phyloP scores from a whole-genome alignment of 176 grass and related monocot genomes.

The Lolium multiflorum region DNA sequence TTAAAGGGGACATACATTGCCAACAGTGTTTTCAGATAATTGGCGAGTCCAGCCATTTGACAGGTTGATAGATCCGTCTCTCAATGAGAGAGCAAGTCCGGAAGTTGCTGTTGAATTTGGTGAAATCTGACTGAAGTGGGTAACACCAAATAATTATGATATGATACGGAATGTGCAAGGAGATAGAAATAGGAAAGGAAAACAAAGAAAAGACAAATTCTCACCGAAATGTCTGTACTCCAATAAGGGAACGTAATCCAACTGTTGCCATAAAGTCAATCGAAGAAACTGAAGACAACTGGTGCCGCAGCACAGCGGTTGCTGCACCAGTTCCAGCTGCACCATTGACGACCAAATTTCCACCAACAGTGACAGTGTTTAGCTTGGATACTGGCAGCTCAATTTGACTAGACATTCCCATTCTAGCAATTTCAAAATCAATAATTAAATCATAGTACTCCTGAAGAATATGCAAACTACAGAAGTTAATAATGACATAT shows the following conservation, averaged over 20 bases:
- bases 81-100: slow-evolving; percentile 79
- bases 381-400: slow-evolving; percentile 86
- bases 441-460: slow-evolving; percentile 38
- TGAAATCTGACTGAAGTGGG: slow-evolving; percentile 83
- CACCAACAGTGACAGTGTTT: slow-evolving; percentile 67
- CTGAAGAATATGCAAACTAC: slow-evolving; percentile 37
- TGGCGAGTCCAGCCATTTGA: slow-evolving; percentile 95
- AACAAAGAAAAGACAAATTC: slow-evolving; percentile 16
- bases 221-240: slow-evolving; percentile 74
- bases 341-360: slow-evolving; percentile 82
- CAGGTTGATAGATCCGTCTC: slow-evolving; percentile 90
- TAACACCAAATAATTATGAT: slow-evolving; percentile 42
- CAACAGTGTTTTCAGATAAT: slow-evolving; percentile 81
- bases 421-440: slow-evolving; percentile 65
- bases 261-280: slow-evolving; percentile 87
- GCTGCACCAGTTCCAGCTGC: slow-evolving; percentile 73
- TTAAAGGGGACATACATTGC: slow-evolving; percentile 71
- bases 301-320: slow-evolving; percentile 68
- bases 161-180: slow-evolving; percentile 34
- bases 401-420: slow-evolving; percentile 88
- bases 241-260: slow-evolving; percentile 84
- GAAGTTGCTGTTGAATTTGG: slow-evolving; percentile 85
- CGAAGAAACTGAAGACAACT: slow-evolving; percentile 70
- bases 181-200: slow-evolving; percentile 24
- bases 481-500: slow-evolving; percentile 29